Percentiles rank a stretch among this genome's conserved stretches.
phyloP scores from a whole-genome alignment of 2,329 filamentous ascomycete genomes.

The Elsinoe australis region DNA sequence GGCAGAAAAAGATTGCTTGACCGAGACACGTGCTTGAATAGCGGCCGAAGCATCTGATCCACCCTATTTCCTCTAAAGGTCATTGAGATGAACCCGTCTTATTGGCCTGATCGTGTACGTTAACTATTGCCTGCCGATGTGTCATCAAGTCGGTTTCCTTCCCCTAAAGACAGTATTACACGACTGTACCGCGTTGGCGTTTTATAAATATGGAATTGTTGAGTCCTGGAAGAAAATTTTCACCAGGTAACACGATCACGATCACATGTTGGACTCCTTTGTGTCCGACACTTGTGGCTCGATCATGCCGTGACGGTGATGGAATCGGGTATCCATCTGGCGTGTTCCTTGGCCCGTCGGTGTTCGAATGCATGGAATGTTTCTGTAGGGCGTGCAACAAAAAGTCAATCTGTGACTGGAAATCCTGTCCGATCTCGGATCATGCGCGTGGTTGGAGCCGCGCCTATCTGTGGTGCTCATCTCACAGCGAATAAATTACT shows the following conservation, averaged over 20 bases:
- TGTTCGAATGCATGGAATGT: not conserved
- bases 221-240: constrained; percentile 11
- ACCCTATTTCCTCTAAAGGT: constrained; percentile 7
- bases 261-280: constrained; percentile 2
- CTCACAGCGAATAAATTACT: no score
- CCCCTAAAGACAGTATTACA: constrained; percentile 10
- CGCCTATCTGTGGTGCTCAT: no score
- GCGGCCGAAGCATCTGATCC: constrained; percentile 10
- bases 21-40: constrained; percentile 9
- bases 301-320: constrained; percentile 13
- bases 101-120: constrained; percentile 9
- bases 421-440: constrained; percentile 1
- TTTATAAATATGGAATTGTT: constrained; percentile 6
- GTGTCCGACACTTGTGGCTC: not conserved
- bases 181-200: constrained; percentile 11
- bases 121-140: constrained; percentile 7
- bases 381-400: not conserved
- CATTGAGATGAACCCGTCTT: not conserved
- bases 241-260: constrained; percentile 2
- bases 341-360: not conserved
- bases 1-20: not conserved
- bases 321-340: not conserved
- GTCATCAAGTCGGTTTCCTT: constrained; percentile 12
- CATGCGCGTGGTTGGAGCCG: no score
- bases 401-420: constrained; percentile 2